Percentiles rank a stretch among this genome's conserved stretches.
Evolutionary conservation across 495 filamentous ascomycete species (phyloP).

Genomic region (Hyphodiscus hymeniophilus): DNA sequence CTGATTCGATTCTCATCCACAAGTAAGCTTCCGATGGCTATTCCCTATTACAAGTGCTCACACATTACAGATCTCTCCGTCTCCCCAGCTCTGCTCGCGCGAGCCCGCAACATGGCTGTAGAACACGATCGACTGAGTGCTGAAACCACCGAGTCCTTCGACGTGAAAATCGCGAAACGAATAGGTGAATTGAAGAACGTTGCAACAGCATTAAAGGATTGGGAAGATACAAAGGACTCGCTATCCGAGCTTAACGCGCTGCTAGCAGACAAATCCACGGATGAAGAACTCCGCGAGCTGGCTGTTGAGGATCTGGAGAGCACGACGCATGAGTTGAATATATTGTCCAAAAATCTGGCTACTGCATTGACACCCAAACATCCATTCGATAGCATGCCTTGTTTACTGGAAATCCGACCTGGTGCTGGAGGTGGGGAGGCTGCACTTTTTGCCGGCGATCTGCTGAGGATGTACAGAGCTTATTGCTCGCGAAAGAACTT

Average conservation of each 20-base stretch:
- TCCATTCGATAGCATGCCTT: constrained; percentile 89
- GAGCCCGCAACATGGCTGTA: constrained; percentile 53
- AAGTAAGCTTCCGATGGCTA: constrained; percentile 6
- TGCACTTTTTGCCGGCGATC: constrained; percentile 75
- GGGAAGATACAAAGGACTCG: constrained; percentile 49
- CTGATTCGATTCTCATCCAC: constrained; percentile 38
- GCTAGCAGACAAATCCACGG: constrained; percentile 35
- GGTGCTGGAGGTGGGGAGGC: constrained; percentile 93
- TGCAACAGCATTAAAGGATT: constrained; percentile 59
- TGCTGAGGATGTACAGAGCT: constrained; percentile 80
- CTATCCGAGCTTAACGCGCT: constrained; percentile 44
- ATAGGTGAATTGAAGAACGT: constrained; percentile 69
- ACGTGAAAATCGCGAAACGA: constrained; percentile 64
- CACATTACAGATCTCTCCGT: constrained; percentile 31
- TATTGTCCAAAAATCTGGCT: constrained; percentile 56
- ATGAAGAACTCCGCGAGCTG: constrained; percentile 49
- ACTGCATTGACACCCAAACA: constrained; percentile 75
- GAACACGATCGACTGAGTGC: constrained; percentile 55
- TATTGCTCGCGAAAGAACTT: constrained; percentile 58
- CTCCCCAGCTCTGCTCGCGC: constrained; percentile 51
- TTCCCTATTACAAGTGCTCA: constrained; percentile 2
- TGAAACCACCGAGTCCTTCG: constrained; percentile 53
- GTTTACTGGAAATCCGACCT: constrained; percentile 83
- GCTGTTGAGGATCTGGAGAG: constrained; percentile 68
- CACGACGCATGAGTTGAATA: constrained; percentile 49